Evolutionary conservation across 1,284 basidiomycete species (phyloP).

Genomic region (Singerocomus inundabilis): DNA sequence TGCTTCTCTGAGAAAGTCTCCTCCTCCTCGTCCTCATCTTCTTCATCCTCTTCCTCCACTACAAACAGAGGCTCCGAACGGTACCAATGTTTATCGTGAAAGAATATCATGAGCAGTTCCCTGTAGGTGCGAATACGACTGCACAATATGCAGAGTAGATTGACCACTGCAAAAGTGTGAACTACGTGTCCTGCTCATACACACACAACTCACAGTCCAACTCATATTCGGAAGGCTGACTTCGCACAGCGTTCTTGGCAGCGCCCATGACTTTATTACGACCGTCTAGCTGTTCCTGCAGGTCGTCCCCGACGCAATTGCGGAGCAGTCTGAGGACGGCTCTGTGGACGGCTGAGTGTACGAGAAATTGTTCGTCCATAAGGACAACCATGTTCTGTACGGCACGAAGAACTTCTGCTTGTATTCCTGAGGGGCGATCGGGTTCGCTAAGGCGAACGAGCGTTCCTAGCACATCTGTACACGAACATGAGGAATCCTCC

Average conservation of each 20-base stretch:
- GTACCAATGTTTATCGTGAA: slow-evolving; percentile 89
- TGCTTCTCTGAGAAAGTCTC: slow-evolving; percentile 29
- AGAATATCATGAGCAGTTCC: slow-evolving; percentile 92
- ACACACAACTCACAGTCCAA: slow-evolving; percentile 64
- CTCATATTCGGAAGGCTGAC: slow-evolving; percentile 80
- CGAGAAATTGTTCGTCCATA: slow-evolving; percentile 87
- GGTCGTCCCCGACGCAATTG: slow-evolving; percentile 87
- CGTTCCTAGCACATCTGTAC: slow-evolving; percentile 72
- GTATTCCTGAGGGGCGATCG: slow-evolving; percentile 82
- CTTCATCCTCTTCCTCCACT: slow-evolving; percentile 61
- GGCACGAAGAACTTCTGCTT: slow-evolving; percentile 79
- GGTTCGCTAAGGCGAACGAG: slow-evolving; percentile 84
- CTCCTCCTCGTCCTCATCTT: slow-evolving; percentile 47
- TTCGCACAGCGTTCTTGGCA: slow-evolving; percentile 64
- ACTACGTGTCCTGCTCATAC: not conserved
- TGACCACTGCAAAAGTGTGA: slow-evolving; percentile 62
- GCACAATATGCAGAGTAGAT: slow-evolving; percentile 87
- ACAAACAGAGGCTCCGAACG: slow-evolving; percentile 65
- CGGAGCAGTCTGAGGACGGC: slow-evolving; percentile 85
- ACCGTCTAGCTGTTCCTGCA: slow-evolving; percentile 81
- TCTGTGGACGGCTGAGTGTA: slow-evolving; percentile 87
- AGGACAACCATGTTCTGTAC: slow-evolving; percentile 88
- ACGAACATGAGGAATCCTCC: slow-evolving; percentile 5
- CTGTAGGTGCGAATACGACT: slow-evolving; percentile 87
- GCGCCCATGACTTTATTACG: slow-evolving; percentile 77